Base-by-base conservation (phyloP, 2,329 filamentous ascomycete species). In the Madurella fahalii region DNA sequence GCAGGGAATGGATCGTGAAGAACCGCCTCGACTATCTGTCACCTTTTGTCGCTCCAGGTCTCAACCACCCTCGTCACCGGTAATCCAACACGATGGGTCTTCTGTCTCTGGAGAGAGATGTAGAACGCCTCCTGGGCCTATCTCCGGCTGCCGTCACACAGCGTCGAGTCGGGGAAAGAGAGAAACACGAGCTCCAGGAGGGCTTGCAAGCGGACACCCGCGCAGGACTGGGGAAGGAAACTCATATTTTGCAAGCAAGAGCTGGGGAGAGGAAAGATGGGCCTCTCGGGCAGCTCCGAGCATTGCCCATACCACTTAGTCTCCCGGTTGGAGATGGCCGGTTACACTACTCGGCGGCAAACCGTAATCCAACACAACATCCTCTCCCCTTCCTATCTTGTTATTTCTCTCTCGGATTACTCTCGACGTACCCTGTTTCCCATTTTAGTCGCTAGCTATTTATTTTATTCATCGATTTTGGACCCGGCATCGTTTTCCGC, bases 371-470 rank as follows among this genome's bases (percentile, higher is more conserved):
- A 54, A 52, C 48, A 48, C 47, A 44, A 47, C 54, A 47, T 58
- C 51, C 47, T 47, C 44, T 43, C 15, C 30, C 44, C 39, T 58
- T 44, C 52, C 59, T 57, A 18, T 56, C 56, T 58, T 48, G 45
- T 40, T 57, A 52, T 57, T 45, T 49, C 34, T 52, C 53, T 59
- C 54, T 61, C 58, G 50, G 50, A 55, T 58, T 55, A 58, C 52
- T 63, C 31, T 52, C 54, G 53, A 54, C 48, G 52, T 60, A 47
- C 50, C 49, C 45, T 50, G 54, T 54, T 55, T 59, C 58, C 51
- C 40, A 44, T 58, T 58, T 57, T 54, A 57, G 52, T 60, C 60
- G 49, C 58, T 61, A 59, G 58, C 58, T 61, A 58, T 53, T 54
- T 57, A 58, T 61, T 25, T 61, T 52, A 58, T 57, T 59, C 44